These are phyloP conservation scores for Podaxis sp. DNA, from an alignment of 768 basidiomycete genomes.

Conservation along the genomic window DNA sequence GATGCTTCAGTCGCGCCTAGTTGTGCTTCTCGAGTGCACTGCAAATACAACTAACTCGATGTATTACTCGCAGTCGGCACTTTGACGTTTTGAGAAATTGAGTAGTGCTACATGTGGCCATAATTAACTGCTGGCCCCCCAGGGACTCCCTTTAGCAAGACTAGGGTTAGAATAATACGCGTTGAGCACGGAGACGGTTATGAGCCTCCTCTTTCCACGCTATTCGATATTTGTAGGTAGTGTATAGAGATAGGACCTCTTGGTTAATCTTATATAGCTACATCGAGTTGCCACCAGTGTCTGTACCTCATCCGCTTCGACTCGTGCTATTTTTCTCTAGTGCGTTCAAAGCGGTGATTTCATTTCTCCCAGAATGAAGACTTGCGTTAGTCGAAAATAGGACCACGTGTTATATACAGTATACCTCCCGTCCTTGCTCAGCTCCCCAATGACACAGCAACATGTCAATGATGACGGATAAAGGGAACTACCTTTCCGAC, in stretches of 20 bases:
- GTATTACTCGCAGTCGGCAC: neutral
- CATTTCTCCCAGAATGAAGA: neutral
- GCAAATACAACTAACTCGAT: neutral
- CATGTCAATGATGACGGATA: neutral
- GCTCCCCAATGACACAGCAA: neutral
- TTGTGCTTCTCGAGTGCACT: neutral
- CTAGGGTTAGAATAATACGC: neutral
- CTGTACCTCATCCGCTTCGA: neutral
- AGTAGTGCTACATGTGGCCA: neutral
- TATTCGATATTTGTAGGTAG: neutral
- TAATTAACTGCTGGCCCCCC: neutral
- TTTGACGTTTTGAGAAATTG: neutral
- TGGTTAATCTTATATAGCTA: neutral
- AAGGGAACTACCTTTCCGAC: neutral
- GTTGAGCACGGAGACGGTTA: neutral
- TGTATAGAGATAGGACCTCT: too few species aligned
- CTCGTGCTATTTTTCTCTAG: neutral
- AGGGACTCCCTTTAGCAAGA: neutral
- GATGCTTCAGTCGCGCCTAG: neutral
- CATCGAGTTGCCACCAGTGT: neutral
- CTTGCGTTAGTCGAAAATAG: neutral
- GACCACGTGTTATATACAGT: neutral
- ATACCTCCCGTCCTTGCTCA: neutral
- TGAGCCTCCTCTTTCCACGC: neutral
- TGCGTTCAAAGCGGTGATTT: neutral